Evolutionary conservation across 1,284 basidiomycete genomes (phyloP).

Genomic region (Anthracocystis walkeri): DNA sequence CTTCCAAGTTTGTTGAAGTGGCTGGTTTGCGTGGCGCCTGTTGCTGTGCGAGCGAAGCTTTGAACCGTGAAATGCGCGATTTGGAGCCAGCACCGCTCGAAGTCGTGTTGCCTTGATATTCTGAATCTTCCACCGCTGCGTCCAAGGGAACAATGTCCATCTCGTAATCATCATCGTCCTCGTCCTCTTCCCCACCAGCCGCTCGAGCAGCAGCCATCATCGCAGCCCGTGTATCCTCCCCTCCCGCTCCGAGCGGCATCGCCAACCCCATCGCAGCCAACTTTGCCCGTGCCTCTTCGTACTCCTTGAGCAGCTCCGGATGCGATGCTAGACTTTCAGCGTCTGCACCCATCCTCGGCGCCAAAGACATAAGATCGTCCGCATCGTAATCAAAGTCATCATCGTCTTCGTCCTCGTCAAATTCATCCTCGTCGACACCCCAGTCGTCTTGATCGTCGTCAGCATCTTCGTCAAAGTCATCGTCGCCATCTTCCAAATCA

Average conservation of each 20-base stretch:
- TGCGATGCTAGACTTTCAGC: slow-evolving; percentile 32
- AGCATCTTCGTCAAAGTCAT: slow-evolving; percentile 17
- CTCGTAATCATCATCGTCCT: slow-evolving; percentile 44
- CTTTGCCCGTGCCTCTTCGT: slow-evolving; percentile 60
- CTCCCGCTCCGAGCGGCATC: slow-evolving; percentile 6
- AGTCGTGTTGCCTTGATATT: slow-evolving; percentile 41
- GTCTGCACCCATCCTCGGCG: slow-evolving; percentile 53
- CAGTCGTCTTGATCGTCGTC: slow-evolving; percentile 75
- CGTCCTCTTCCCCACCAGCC: slow-evolving; percentile 16
- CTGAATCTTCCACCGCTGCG: slow-evolving; percentile 45
- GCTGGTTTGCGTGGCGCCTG: background rate
- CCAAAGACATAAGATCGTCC: slow-evolving; percentile 59
- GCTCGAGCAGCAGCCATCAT: slow-evolving; percentile 17
- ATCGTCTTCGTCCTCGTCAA: slow-evolving; percentile 53
- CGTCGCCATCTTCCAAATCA: slow-evolving; percentile 74
- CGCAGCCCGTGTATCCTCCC: slow-evolving; percentile 2
- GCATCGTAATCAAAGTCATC: slow-evolving; percentile 63
- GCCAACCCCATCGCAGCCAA: slow-evolving; percentile 38
- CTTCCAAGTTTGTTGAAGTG: slow-evolving; percentile 27
- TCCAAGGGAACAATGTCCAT: slow-evolving; percentile 52
- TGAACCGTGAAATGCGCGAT: slow-evolving; percentile 56
- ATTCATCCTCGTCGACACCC: slow-evolving; percentile 73
- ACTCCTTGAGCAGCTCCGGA: slow-evolving; percentile 60
- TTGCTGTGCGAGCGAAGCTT: slow-evolving; percentile 36
- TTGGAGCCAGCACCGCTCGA: slow-evolving; percentile 8